Base-by-base conservation (phyloP, 2,329 filamentous ascomycete genomes). In the Calonectria montana region DNA sequence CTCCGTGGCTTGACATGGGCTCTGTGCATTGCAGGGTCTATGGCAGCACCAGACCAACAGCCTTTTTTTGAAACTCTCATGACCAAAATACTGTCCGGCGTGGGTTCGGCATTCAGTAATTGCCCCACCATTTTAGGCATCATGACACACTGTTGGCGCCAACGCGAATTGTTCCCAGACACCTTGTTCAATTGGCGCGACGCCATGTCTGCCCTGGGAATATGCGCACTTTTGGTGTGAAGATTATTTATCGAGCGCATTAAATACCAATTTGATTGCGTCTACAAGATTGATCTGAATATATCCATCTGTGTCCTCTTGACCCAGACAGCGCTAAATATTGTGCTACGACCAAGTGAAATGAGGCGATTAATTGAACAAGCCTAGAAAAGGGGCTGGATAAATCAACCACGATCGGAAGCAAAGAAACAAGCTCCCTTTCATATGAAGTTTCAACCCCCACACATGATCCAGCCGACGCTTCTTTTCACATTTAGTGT, bases 1-100 rank as follows among this genome's bases (percentile, higher is more conserved):
- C 35, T 76, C 0, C 74, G 76, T 5, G 74, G 64, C 16, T 59
- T 68, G 0, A 71, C 69, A 1, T 76, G 74, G 75, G 74, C 71
- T 7, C 18, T 76, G 0, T 71, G 71, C 13, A 63, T 76, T 10
- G 76, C 70, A 0, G 76, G 75, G 1, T 77, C 47, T 0, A 73
- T 76, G 65, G 74, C 71, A 1, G 25, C 66, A 13, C 59, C 61
- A 2, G 53, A 65, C 0, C 47, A 74, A 5, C 70, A 77, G 13
- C 13, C 37, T 2, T 73, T 70, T 10, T 76, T 75, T 10, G 70
- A 77, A 2, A n/a, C 25, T 16, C 37, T 71, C 1, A 65, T 74
- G 6, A 35, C 27, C 1, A 55, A 59, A 2, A 50, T 73, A 1
- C 61, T 74, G 7, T 48, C 63, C 0, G 21, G 39, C 12, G 47